phyloP scores from a whole-genome alignment of 331 rosid genomes.

The Acacia pycnantha region DNA sequence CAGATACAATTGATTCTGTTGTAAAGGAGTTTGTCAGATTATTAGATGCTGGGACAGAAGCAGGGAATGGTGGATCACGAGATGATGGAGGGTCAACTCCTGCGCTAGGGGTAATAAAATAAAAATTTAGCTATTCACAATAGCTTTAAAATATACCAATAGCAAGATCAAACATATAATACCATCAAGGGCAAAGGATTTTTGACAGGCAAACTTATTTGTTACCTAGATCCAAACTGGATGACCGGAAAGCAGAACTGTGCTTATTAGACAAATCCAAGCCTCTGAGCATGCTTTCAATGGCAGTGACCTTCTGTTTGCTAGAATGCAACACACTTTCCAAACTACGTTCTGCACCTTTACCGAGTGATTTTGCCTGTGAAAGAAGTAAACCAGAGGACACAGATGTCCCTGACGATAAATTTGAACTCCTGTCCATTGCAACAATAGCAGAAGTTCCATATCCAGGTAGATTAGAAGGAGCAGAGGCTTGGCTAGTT shows the following conservation, averaged over 20 bases:
- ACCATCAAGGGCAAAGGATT: slow-evolving; percentile 26
- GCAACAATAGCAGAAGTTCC: slow-evolving; percentile 99
- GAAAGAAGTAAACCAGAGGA: slow-evolving; percentile 60
- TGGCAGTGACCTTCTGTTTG: slow-evolving; percentile 69
- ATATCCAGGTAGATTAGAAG: slow-evolving; percentile 81
- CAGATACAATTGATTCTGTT: slow-evolving; percentile 60
- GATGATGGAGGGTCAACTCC: slow-evolving; percentile 99
- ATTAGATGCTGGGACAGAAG: slow-evolving; percentile 80
- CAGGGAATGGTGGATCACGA: slow-evolving; percentile 99
- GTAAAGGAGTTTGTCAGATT: slow-evolving; percentile 57
- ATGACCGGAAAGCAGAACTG: slow-evolving; percentile 67
- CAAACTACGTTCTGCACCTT: slow-evolving; percentile 48
- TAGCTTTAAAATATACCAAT: slow-evolving; percentile 29
- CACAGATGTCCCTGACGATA: slow-evolving; percentile 75
- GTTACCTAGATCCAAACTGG: slow-evolving; percentile 99
- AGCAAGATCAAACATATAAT: slow-evolving; percentile 21
- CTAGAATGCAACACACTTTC: slow-evolving; percentile 55
- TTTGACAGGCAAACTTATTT: slow-evolving; percentile 40
- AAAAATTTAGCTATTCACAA: slow-evolving; percentile 79
- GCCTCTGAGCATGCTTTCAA: slow-evolving; percentile 99
- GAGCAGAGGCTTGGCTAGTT: slow-evolving; percentile 61
- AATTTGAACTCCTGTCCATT: slow-evolving; percentile 88
- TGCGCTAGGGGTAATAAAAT: slow-evolving; percentile 92
- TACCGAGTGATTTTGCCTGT: slow-evolving; percentile 46
- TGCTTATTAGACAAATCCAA: slow-evolving; percentile 87